Evolutionary conservation across 2,329 filamentous ascomycete species (phyloP).

Genomic region (Microascus cirrosus): DNA sequence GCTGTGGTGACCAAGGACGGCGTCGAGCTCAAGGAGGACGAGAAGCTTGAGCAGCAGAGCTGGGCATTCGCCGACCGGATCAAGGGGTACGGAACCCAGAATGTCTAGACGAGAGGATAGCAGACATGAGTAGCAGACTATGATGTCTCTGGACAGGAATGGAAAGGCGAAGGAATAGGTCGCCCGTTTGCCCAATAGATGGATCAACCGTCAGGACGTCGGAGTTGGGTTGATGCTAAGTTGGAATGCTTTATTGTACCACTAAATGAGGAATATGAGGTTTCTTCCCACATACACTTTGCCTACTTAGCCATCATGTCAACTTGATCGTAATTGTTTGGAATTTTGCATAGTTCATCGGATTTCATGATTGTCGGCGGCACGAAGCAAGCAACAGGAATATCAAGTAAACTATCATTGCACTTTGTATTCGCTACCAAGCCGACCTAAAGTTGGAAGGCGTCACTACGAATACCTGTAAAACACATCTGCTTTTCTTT

Average conservation of each 20-base stretch:
- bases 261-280: neutral
- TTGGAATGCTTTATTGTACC: neutral
- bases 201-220: neutral
- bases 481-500: neutral
- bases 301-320: neutral
- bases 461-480: neutral
- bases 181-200: neutral
- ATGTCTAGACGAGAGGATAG: conserved; percentile 27
- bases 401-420: neutral
- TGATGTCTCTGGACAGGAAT: neutral
- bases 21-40: conserved; percentile 72
- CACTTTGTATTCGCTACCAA: conserved; percentile 1
- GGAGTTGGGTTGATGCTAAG: neutral
- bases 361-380: neutral
- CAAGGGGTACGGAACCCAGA: conserved; percentile 87
- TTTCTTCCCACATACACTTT: neutral
- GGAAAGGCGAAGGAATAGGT: neutral
- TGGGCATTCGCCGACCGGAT: conserved; percentile 97
- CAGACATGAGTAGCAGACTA: neutral
- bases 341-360: neutral
- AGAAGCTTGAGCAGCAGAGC: conserved; percentile 89
- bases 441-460: neutral
- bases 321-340: neutral
- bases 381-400: neutral
- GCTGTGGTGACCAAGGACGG: conserved; percentile 81